Conservation (phyloP, 1,284 basidiomycete genomes). For the Apiotrichum gracile region DNA sequence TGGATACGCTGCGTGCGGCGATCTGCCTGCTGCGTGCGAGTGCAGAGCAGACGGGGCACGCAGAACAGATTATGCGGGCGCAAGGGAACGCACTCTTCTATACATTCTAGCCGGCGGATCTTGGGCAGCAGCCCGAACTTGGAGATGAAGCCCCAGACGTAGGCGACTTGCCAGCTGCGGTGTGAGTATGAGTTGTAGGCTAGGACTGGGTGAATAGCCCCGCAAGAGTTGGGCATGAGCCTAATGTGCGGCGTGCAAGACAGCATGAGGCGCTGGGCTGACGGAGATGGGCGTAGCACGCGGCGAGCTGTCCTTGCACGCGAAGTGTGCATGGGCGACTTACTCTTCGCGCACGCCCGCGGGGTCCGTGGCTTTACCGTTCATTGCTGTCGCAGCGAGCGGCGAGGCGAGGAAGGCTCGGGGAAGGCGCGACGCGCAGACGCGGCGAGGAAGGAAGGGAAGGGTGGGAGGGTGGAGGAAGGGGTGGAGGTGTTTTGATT, state of each 20-base stretch:
- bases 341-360: constrained; percentile 33
- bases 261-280: too few species aligned
- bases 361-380: background rate
- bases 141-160: constrained; percentile 42
- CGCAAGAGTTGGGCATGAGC: background rate
- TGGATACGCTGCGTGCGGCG: background rate
- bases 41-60: too few species aligned
- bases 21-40: background rate
- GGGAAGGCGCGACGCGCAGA: background rate
- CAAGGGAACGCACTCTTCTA: constrained; percentile 36
- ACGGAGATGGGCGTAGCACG: too few species aligned
- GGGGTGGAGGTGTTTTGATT: too few species aligned
- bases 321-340: constrained; percentile 17
- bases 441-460: too few species aligned
- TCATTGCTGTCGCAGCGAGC: too few species aligned
- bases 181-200: background rate
- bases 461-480: too few species aligned
- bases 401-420: background rate
- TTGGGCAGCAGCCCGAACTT: constrained; percentile 33
- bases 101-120: constrained; percentile 30
- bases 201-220: background rate
- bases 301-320: too few species aligned
- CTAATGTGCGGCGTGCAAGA: too few species aligned
- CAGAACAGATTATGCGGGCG: background rate
- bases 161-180: constrained; percentile 43